A percentile compares a stretch with the other conserved stretches of the same genome.
Evolutionary conservation across 495 filamentous ascomycete species (phyloP).

Genomic region (Penicillium diatomitis): DNA sequence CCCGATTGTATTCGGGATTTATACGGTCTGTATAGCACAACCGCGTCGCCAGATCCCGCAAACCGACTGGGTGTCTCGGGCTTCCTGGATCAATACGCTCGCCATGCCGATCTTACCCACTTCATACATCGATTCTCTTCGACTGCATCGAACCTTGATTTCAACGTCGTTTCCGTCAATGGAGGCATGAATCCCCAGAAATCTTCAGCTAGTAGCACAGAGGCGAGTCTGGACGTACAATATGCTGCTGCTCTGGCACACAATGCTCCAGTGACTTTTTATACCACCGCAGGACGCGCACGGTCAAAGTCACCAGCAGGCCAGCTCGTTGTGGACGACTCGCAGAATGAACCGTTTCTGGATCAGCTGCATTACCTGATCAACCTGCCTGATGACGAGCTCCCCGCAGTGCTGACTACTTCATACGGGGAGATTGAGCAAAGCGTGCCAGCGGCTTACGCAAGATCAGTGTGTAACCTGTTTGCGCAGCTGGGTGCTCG

Average conservation of each 20-base stretch:
- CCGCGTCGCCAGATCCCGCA: slow-evolving; percentile 21
- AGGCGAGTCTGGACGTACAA: slow-evolving; percentile 67
- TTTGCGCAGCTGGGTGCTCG: slow-evolving; percentile 65
- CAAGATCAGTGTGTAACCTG: slow-evolving; percentile 56
- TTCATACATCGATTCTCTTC: slow-evolving; percentile 48
- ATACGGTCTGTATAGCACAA: slow-evolving; percentile 47
- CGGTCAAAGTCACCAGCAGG: slow-evolving; percentile 46
- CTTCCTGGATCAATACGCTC: slow-evolving; percentile 58
- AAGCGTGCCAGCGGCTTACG: slow-evolving; percentile 49
- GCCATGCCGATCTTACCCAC: slow-evolving; percentile 43
- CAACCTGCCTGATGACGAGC: slow-evolving; percentile 45
- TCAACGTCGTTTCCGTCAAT: slow-evolving; percentile 53
- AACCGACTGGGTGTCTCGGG: slow-evolving; percentile 58
- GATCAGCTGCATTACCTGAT: slow-evolving; percentile 68
- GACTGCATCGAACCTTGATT: slow-evolving; percentile 44
- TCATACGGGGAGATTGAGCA: slow-evolving; percentile 52
- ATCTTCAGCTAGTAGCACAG: slow-evolving; percentile 25
- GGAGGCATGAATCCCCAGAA: slow-evolving; percentile 46
- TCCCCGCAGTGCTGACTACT: slow-evolving; percentile 67
- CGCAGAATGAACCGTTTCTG: slow-evolving; percentile 74
- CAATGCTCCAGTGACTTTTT: slow-evolving; percentile 50
- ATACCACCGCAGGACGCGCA: slow-evolving; percentile 56
- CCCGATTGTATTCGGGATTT: slow-evolving; percentile 50
- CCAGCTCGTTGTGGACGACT: slow-evolving; percentile 25
- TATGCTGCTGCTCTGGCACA: slow-evolving; percentile 55